phyloP scores from a whole-genome alignment of 441 rosid species.

The Erodium trifolium region DNA sequence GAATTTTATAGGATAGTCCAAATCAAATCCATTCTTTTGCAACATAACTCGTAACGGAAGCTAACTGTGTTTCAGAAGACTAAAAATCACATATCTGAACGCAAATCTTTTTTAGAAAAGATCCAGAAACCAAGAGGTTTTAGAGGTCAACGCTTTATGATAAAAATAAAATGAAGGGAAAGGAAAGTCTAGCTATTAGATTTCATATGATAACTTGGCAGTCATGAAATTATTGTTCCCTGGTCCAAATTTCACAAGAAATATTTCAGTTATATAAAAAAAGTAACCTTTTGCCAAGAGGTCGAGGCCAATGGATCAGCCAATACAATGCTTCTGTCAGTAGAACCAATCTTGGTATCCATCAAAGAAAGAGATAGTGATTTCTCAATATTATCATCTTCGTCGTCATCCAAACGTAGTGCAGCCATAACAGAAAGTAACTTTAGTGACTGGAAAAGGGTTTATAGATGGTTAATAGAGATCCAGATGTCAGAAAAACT shows the following conservation, averaged over 20 bases:
- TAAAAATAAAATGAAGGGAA: neutral
- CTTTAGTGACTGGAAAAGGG: conserved; percentile 65
- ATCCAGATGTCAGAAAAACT: conserved; percentile 6
- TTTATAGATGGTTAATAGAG: conserved; percentile 22
- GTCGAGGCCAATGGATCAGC: conserved; percentile 85
- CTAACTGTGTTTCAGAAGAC: neutral
- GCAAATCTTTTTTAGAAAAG: neutral
- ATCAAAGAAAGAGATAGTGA: conserved; percentile 50
- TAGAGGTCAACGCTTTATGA: neutral
- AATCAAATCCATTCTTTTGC: neutral
- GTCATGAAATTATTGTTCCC: neutral
- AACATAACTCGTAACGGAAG: neutral
- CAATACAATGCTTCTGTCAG: conserved; percentile 48
- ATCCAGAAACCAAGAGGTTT: neutral
- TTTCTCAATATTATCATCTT: conserved; percentile 60
- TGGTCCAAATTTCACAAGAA: conserved; percentile 4
- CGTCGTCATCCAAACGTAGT: conserved; percentile 66
- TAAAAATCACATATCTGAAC: neutral
- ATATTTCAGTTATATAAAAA: conserved; percentile 12
- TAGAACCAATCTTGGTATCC: conserved; percentile 33
- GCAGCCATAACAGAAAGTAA: conserved; percentile 78
- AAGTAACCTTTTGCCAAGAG: conserved; percentile 80
- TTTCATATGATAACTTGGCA: conserved; percentile 5
- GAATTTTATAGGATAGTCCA: neutral
- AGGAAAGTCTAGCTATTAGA: conserved; percentile 1